Base-by-base conservation (phyloP, 495 filamentous ascomycete genomes). In the Talaromyces nanjingensis region DNA sequence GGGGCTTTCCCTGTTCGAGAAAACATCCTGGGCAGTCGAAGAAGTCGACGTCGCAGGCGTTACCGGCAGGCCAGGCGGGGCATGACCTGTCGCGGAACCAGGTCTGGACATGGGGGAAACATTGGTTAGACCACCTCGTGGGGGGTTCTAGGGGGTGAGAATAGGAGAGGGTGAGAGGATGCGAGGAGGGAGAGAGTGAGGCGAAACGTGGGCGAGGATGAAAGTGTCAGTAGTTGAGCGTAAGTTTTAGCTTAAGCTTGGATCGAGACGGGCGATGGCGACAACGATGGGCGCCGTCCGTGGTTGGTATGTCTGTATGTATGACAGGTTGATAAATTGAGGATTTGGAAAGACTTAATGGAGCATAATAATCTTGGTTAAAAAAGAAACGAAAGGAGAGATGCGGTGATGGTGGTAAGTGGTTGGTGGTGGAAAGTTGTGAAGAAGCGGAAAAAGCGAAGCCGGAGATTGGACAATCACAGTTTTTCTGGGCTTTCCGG, bases 21-120 rank as follows among this genome's bases (percentile, higher is more conserved):
- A 77, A 78, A 78, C 79, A 81, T 78, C 68, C 71, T 79, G 73
- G 73, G 71, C 70, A 12, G 53, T 27, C 25, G 60, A 67, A 49
- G 60, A 67, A 49, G 29, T 66, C 73, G 74, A 74, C 57, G 74
- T 70, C 67, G 71, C 77, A 79, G 75, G 73, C 76, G 79, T 81
- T 77, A 83, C 75, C 79, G 76, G 72, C 72, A 76, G 71, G 73
- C 70, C 71, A 74, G 76, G 77, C 75, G 73, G 72, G 73, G 74
- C 72, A 69, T 79, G 69, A 71, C 76, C 76, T 73, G 79, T 70
- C 73, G 75, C 79, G 74, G 74, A 72, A 74, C 75, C 73, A 74
- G 77, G 72, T 37, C 72, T 82, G 82, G 81, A 84, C 81, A 84
- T 84, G 81, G 73, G 74, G 73, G 76, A 73, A 71, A 80, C 81